Evolutionary conservation across 805 yeast genomes (phyloP), one percentile per base, ranked within the genome.

Genomic region (Starmerella khaoyaiensis): DNA sequence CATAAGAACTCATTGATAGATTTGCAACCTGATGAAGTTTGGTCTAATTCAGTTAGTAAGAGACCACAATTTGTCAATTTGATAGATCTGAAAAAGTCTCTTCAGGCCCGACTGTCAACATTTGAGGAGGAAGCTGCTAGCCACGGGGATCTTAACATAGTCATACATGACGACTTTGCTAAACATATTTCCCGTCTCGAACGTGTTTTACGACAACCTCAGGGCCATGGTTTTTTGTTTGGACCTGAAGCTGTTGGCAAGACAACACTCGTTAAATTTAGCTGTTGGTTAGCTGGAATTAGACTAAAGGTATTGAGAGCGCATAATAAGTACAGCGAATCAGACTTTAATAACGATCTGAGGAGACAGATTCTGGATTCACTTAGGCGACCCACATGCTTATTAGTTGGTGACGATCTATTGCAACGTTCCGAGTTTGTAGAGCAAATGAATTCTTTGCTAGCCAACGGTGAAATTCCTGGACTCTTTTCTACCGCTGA

Each of bases 381-480:
- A 5, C 21, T 45, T 10, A 25, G 49, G 14, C 20, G 44, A 9
- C 46, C 49, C 6, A 55, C 75, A 0, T 79, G 93, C 46, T 71
- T 82, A 38, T 62, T 86, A 16, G 66, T 87, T 15, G 94, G 83
- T 47, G 95, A 87, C 49, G 74, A 93, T 0, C 72, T 76, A 21
- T 71, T 84, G 35, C 48, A 75, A 28, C 86, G 81, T 23, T 65
- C 93, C 0, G 64, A 90, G 0, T 87, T 86, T 51, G 58, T 87
- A 21, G 97, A 87, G 56, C 63, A 94, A 43, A 83, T 87, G 90
- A 87, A 87, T 50, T 81, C 94, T 0, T 60, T 87, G n/a, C 64
- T 87, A 26, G 95, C 96, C 0, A 87, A 87, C 56, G 80, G 94
- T 0, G 96, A 87, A 51, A 68, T 84, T 26, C 95, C 95, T 1